Percentiles rank a stretch among this genome's conserved stretches.
These are phyloP conservation scores for Beauveria medogensis DNA, from an alignment of 2,329 filamentous ascomycete species.

Conservation along the genomic window DNA sequence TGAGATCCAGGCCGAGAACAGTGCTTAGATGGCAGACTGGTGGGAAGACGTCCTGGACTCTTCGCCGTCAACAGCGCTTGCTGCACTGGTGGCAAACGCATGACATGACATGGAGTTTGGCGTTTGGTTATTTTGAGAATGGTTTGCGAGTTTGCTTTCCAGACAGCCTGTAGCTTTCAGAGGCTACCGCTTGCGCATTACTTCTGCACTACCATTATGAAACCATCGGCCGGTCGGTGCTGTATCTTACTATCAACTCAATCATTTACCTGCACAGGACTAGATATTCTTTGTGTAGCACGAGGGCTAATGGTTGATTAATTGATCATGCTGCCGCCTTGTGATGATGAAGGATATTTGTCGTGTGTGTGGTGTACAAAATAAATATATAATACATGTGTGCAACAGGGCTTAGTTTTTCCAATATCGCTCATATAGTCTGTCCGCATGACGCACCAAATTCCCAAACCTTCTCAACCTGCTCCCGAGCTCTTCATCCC, in stretches of 20 bases:
- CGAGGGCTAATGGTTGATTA: not conserved
- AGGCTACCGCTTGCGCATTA: not conserved
- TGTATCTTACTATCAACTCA: not conserved
- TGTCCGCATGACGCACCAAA: constrained; percentile 43
- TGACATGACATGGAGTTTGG: constrained; percentile 7
- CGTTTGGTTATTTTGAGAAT: not conserved
- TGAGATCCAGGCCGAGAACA: constrained; percentile 27
- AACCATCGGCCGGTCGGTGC: not conserved
- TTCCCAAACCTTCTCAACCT: constrained; percentile 49
- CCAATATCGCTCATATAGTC: constrained; percentile 28
- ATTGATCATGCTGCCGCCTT: not conserved
- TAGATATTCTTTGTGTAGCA: not conserved
- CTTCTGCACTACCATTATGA: not conserved
- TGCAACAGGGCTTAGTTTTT: not conserved
- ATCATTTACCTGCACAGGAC: not conserved
- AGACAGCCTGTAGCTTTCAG: not conserved
- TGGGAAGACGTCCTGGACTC: not conserved
- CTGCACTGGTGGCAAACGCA: not conserved
- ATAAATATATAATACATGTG: not conserved
- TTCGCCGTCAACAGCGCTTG: not conserved
- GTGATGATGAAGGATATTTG: not conserved
- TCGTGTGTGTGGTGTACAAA: not conserved
- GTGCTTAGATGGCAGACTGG: not conserved
- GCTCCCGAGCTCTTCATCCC: constrained; percentile 49
- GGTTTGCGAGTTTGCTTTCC: not conserved